Base-by-base conservation (phyloP, 257 asterid genomes). In the Lavandula angustifolia region DNA sequence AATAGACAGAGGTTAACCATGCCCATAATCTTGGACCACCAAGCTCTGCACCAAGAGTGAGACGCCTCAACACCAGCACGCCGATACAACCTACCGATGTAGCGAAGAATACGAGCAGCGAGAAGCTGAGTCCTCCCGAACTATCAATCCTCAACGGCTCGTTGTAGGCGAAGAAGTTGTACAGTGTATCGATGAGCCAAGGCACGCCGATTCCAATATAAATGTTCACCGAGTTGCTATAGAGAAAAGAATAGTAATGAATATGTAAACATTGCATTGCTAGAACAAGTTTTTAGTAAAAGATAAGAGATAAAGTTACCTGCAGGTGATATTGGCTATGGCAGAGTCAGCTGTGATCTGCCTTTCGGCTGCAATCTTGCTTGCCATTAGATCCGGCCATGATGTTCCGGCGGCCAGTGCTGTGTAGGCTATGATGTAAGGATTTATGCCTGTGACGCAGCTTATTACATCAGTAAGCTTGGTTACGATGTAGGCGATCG, bases 321-420 rank as follows among this genome's bases (percentile, higher is more conserved):
- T 89, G 96, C 97, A 92, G 71, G 96, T 89, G 69, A 89, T 87
- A 82, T 92, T 92, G 53, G 98, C 98, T 49, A 92, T 87, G 68
- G 98, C 98, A 43, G 98, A 92, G 71, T 92, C 98, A 6, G 96
- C 97, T 60, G 98, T 87, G 32, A 81, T 64, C 79, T 87, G 96
- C 55, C 97, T 74, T 75, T 87, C 98, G 14, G 96, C 98, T 64
- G 98, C 98, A 75, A 92, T 92, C 85, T 89, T 92, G 84, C 98
- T 92, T 1, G 98, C 96, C 62, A 92, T 95, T 74, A 92, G 77
- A 87, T 92, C 97, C 0, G 97, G 97, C 97, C 97, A 92, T 1
- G 97, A 92, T 64, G 98, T 89, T 64, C 98, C 98, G 54, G 84
- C 86, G 0, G 98, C 97, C 79, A 92, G 75, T 17, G 98, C 97